phyloP scores from a whole-genome alignment of 2,329 filamentous ascomycete species.

The Fonsecaea monophora region DNA sequence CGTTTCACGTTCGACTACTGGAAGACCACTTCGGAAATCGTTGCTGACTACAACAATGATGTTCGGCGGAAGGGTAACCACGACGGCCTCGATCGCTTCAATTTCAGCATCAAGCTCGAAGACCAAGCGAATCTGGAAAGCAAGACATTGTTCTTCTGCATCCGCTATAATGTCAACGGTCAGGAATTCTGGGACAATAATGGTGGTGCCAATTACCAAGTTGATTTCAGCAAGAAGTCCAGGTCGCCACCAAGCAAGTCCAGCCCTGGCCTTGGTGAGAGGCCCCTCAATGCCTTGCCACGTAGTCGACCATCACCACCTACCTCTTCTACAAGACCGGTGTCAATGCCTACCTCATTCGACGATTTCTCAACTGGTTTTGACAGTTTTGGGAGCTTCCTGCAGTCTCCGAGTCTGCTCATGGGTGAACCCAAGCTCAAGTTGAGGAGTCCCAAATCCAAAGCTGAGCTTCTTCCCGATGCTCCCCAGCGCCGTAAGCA shows the following conservation, averaged over 20 bases:
- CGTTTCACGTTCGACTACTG: constrained; percentile 97
- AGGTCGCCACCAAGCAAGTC: constrained; percentile 59
- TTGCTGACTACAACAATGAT: constrained; percentile 84
- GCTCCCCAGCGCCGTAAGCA: constrained; percentile 54
- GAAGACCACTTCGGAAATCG: constrained; percentile 96
- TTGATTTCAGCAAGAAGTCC: constrained; percentile 86
- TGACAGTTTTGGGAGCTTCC: constrained; percentile 60
- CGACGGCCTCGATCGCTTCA: constrained; percentile 83
- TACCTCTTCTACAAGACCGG: constrained; percentile 59
- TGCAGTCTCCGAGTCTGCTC: constrained; percentile 66
- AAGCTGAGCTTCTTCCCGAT: constrained; percentile 68
- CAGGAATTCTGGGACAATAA: constrained; percentile 98
- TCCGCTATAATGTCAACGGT: constrained; percentile 83
- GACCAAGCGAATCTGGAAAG: constrained; percentile 89
- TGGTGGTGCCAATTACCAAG: constrained; percentile 81
- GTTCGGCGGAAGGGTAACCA: constrained; percentile 67
- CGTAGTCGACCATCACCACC: constrained; percentile 69
- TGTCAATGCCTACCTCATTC: constrained; percentile 63
- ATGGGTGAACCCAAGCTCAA: constrained; percentile 72
- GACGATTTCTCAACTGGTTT: constrained; percentile 75
- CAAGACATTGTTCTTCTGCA: constrained; percentile 91
- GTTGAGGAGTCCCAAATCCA: constrained; percentile 73
- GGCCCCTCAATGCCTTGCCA: constrained; percentile 64
- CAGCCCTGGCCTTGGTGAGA: constrained; percentile 58
- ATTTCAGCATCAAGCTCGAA: constrained; percentile 89